Conservation (phyloP, 305 asterid genomes). For the Galium porrigens region DNA sequence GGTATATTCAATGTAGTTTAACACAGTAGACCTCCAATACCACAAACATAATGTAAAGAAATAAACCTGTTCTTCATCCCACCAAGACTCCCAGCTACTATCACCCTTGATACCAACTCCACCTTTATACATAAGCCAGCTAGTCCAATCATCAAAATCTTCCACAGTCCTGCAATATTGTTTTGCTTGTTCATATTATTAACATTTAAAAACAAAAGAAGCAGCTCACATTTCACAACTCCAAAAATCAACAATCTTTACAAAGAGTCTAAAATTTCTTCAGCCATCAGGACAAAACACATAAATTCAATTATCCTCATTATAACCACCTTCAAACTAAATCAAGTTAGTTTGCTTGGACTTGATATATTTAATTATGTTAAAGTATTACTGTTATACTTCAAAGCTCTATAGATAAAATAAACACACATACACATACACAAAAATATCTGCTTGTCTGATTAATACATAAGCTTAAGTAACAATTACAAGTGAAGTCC, state of each 20-base stretch:
- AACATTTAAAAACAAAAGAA: neutral
- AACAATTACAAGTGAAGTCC: neutral
- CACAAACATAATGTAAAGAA: neutral
- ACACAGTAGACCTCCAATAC: neutral
- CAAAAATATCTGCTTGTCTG: neutral
- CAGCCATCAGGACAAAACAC: neutral
- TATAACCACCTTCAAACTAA: neutral
- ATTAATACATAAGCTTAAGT: neutral
- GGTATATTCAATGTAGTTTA: neutral
- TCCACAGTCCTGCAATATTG: conserved; percentile 66
- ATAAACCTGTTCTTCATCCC: conserved; percentile 98
- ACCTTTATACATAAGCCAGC: conserved; percentile 95
- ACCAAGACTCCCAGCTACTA: conserved; percentile 98
- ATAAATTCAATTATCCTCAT: neutral
- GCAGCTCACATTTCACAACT: neutral
- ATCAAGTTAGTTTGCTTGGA: neutral
- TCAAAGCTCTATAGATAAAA: neutral
- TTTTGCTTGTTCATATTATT: conserved; percentile 9
- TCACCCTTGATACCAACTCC: conserved; percentile 97
- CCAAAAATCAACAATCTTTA: neutral
- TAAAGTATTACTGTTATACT: neutral
- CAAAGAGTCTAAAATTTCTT: neutral
- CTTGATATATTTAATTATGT: neutral
- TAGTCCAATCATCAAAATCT: conserved; percentile 98
- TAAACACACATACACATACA: too few relatives aligned